Evolutionary conservation across 192 early-diverging fungal genomes (phyloP), one percentile per base, ranked within the genome.

Genomic region (Rhizoclosmatium sp.): DNA sequence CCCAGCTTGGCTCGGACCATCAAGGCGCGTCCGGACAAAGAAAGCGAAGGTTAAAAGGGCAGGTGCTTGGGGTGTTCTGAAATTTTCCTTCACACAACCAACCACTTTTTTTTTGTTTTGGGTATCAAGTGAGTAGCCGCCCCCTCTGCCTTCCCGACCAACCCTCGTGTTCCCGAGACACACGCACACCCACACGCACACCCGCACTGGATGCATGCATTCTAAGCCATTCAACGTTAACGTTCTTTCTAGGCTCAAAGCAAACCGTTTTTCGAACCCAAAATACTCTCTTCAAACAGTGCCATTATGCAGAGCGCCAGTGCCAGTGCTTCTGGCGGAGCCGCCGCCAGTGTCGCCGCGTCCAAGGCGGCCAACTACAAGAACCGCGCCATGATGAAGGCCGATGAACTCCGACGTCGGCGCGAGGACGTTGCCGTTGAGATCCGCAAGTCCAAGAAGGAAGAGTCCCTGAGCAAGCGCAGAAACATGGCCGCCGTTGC

Each of bases 381-480:
- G 89, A 91, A 93, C 83, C 92, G 94, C 80, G 92, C 92, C 71
- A 83, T 87, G 62, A 92, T 98, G 84, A 93, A 95, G 83, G 83
- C 92, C 64, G 98, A 99, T 56, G 97, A 99, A 81, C 81, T 97
- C 65, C 89, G 98, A 62, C 92, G 96, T 70, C 93, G 95, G 56
- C 92, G 98, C 66, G 97, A 97, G 81, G 96, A 95, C 68, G 92
- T 93, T 66, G 92, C 93, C 59, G 93, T 98, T 10, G 95, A 97
- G 87, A 93, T 99, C 83, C 89, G 98, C 64, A 94, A 95, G 82
- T 94, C 97, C 85, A 98, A 98, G 90, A 91, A 94, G 65, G 95
- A 97, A 80, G 98, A 99, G 86, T 90, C 90, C 31, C 81, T 98
- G 56, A 89, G 93, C 72, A 99, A 99, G 88, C 92, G 95, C 82